These are phyloP conservation scores for Tagetes patula DNA, from an alignment of 129 eudicot genomes.

Conservation along the genomic window DNA sequence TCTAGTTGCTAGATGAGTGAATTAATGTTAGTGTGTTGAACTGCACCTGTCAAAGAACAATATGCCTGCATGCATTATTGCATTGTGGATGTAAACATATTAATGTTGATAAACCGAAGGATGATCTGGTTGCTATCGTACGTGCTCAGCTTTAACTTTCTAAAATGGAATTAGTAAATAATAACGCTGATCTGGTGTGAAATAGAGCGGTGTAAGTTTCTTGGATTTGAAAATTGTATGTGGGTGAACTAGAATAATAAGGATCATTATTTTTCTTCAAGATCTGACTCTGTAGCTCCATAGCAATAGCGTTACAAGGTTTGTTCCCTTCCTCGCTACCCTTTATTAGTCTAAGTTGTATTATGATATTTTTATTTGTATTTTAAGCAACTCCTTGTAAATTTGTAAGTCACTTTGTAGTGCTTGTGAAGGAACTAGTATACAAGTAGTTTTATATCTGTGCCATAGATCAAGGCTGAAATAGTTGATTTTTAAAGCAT, in stretches of 20 bases:
- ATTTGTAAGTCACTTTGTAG: background rate
- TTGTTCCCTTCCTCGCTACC: background rate
- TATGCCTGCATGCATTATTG: background rate
- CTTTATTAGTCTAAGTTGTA: background rate
- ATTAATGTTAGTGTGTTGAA: background rate
- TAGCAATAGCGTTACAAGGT: background rate
- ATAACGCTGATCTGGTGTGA: background rate
- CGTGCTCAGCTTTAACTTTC: conserved; percentile 1
- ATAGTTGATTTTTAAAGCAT: background rate
- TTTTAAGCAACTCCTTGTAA: background rate
- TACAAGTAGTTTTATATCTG: background rate
- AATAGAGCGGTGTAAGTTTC: background rate
- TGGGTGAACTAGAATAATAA: conserved; percentile 4
- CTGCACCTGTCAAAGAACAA: conserved; percentile 8
- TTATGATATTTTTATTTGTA: no score
- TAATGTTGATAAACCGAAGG: no score
- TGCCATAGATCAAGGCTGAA: background rate
- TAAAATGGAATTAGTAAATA: background rate
- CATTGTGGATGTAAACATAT: background rate
- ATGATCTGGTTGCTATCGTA: background rate
- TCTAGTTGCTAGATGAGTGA: background rate
- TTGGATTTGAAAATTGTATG: background rate
- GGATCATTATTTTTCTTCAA: background rate
- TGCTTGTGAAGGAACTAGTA: background rate
- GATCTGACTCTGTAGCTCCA: background rate